Percentiles rank a stretch among this genome's conserved stretches.
phyloP scores from a whole-genome alignment of 768 basidiomycete genomes.

The Crassisporium funariophilum region DNA sequence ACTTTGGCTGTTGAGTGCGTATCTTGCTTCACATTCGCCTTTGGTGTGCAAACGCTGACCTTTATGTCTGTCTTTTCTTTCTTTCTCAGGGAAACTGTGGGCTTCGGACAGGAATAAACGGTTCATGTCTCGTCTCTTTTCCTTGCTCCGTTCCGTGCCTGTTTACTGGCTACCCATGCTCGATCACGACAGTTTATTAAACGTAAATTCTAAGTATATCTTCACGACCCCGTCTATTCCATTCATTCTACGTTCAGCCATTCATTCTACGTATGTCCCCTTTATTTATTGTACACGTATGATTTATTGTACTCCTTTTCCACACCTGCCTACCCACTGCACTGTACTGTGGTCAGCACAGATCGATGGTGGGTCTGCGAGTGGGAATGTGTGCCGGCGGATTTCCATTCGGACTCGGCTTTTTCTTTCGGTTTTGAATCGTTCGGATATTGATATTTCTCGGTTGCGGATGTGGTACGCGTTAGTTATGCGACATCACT shows the following conservation, averaged over 20 bases:
- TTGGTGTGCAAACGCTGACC: constrained; percentile 5
- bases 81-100: constrained; percentile 77
- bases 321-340: too few species aligned
- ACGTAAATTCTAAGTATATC: constrained; percentile 2
- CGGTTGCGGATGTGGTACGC: too few species aligned
- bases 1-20: constrained; percentile 93
- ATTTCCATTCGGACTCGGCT: too few species aligned
- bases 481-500: too few species aligned
- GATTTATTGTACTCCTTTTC: constrained; percentile 10
- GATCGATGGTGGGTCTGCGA: too few species aligned
- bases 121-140: constrained; percentile 9
- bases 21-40: constrained; percentile 9
- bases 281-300: constrained; percentile 12
- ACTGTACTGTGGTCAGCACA: too few species aligned
- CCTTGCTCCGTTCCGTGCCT: constrained; percentile 1
- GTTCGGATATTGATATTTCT: too few species aligned
- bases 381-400: too few species aligned
- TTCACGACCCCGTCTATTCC: background rate
- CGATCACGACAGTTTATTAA: constrained; percentile 4
- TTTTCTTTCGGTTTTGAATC: too few species aligned
- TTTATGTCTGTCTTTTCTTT: constrained; percentile 14
- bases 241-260: background rate
- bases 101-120: constrained; percentile 87
- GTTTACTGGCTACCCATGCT: background rate
- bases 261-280: background rate